phyloP scores from a whole-genome alignment of 2,329 filamentous ascomycete genomes.

The Paecilomyces formosus region DNA sequence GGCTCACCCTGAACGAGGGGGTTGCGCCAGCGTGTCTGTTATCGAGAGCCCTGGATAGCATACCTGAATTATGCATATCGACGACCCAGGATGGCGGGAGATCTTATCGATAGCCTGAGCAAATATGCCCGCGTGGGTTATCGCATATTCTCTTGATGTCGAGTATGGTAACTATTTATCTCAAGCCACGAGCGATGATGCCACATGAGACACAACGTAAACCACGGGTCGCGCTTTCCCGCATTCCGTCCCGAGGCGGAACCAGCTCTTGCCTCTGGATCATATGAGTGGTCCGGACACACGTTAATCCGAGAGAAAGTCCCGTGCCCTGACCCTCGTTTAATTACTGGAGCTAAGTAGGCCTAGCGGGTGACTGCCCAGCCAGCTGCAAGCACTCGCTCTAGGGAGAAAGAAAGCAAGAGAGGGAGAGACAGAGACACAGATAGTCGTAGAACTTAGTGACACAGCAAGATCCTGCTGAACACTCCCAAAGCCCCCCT shows the following conservation, averaged over 20 bases:
- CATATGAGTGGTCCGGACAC: not conserved
- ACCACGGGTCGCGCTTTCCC: not conserved
- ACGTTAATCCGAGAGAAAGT: not conserved
- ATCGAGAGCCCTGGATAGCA: not conserved
- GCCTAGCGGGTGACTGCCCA: no score
- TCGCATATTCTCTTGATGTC: not conserved
- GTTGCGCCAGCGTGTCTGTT: not conserved
- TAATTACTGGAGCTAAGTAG: no score
- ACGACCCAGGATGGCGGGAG: not conserved
- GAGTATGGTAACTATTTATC: no score
- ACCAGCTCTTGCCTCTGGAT: not conserved
- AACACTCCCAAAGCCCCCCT: conserved; percentile 4
- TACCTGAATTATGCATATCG: not conserved
- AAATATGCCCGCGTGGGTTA: not conserved
- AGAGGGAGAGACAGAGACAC: no score
- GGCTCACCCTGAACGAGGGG: not conserved
- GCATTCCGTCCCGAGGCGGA: not conserved
- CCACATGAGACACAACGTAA: not conserved
- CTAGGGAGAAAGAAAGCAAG: no score
- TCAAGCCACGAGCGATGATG: not conserved
- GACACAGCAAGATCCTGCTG: not conserved
- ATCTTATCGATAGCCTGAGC: not conserved
- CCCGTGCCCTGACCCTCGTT: no score
- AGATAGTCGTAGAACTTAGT: no score
- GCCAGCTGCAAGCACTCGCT: no score